Conservation (phyloP, 1,139 yeast species). For the Kurtzmaniella quercitrusa region DNA sequence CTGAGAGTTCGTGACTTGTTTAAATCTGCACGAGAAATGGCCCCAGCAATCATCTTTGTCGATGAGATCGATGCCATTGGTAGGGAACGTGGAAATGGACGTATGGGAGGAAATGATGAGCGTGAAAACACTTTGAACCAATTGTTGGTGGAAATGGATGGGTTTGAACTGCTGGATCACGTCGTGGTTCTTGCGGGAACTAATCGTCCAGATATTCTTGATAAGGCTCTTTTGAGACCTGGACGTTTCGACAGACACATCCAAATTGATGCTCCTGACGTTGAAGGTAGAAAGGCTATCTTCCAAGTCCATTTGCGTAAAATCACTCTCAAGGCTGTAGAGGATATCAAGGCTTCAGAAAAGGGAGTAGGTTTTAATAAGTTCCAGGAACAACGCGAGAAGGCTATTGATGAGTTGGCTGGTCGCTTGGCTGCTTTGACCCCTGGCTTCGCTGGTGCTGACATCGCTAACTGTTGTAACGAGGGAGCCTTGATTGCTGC, state of each 20-base stretch:
- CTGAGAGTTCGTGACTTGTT: constrained; percentile 77
- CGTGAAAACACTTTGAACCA: constrained; percentile 78
- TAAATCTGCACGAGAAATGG: constrained; percentile 74
- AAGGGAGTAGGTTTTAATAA: constrained; percentile 43
- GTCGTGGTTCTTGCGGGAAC: constrained; percentile 83
- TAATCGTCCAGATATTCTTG: constrained; percentile 74
- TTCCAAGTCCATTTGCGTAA: constrained; percentile 66
- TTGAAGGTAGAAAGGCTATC: constrained; percentile 73
- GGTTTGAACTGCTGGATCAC: constrained; percentile 69
- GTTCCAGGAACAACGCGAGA: constrained; percentile 43
- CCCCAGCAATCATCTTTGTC: constrained; percentile 74
- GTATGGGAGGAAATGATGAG: constrained; percentile 71
- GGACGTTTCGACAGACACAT: constrained; percentile 83
- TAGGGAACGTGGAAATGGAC: constrained; percentile 67
- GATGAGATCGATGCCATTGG: constrained; percentile 89
- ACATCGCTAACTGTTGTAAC: constrained; percentile 77
- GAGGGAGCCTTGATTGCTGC: constrained; percentile 85
- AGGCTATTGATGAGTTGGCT: constrained; percentile 55
- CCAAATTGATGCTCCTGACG: constrained; percentile 68
- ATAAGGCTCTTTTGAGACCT: constrained; percentile 74
- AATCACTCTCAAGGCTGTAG: constrained; percentile 39
- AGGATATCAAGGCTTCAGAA: constrained; percentile 36
- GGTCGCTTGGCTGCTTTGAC: constrained; percentile 76
- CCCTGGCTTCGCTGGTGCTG: constrained; percentile 85
- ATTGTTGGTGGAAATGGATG: constrained; percentile 81